Evolutionary conservation across 352 stramenopile genomes (phyloP).

Genomic region (Pythium aphanidermatum): DNA sequence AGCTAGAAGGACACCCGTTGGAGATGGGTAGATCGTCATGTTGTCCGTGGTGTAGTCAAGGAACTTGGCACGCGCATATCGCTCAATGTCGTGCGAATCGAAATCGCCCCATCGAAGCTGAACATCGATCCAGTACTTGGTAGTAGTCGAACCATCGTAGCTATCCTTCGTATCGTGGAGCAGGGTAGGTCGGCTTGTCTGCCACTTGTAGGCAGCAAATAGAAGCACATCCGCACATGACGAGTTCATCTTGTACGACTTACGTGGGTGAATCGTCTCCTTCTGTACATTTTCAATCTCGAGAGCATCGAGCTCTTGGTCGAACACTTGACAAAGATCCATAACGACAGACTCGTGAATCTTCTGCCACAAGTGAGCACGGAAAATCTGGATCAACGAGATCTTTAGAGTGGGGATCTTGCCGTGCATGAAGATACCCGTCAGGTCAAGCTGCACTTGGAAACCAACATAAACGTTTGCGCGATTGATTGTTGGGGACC

Average conservation of each 20-base stretch:
- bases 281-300: conserved; percentile 99
- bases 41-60: conserved; percentile 99
- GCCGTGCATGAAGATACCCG: conserved; percentile 99
- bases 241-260: conserved; percentile 99
- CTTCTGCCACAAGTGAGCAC: conserved; percentile 99
- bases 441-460: conserved; percentile 99
- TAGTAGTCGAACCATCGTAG: conserved; percentile 93
- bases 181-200: conserved; percentile 77
- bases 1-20: conserved; percentile 96
- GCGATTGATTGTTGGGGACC: conserved; percentile 99
- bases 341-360: conserved; percentile 99
- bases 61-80: conserved; percentile 99
- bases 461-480: conserved; percentile 99
- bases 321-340: conserved; percentile 97
- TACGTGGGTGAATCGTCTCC: conserved; percentile 99
- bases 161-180: conserved; percentile 95
- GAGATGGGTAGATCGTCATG: conserved; percentile 99
- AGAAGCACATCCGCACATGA: conserved; percentile 99
- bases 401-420: conserved; percentile 99
- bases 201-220: conserved; percentile 99
- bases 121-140: conserved; percentile 99
- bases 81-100: conserved; percentile 99
- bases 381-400: conserved; percentile 95
- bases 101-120: conserved; percentile 99
- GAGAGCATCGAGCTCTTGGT: conserved; percentile 98